Conservation (phyloP, 139 green algal genomes). For the Tetradesmus lagerheimii region DNA sequence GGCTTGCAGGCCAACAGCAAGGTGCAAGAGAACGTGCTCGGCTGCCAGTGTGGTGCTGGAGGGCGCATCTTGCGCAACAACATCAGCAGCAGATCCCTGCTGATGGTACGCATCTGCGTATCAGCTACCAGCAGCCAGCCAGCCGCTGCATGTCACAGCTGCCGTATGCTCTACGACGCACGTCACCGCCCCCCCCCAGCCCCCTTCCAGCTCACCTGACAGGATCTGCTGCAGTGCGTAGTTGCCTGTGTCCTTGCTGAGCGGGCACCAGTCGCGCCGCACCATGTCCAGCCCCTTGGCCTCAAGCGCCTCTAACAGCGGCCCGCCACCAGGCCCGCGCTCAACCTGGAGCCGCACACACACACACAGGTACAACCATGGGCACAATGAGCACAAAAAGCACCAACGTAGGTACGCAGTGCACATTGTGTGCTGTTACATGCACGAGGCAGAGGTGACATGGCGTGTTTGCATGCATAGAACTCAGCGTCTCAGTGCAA, state of each 20-base stretch:
- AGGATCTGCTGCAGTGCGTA: slow-evolving; percentile 89
- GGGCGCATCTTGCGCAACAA: too few species aligned
- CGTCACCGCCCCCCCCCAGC: too few species aligned
- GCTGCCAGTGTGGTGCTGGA: too few species aligned
- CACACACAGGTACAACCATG: not conserved
- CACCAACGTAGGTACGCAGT: not conserved
- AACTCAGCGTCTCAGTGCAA: too few species aligned
- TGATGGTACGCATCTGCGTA: not conserved
- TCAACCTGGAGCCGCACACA: slow-evolving; percentile 27
- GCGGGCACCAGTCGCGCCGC: slow-evolving; percentile 95
- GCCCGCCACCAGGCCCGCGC: not conserved
- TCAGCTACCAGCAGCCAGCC: not conserved
- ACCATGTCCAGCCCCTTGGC: slow-evolving; percentile 99
- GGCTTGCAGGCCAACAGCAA: not conserved
- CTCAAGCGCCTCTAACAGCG: slow-evolving; percentile 79
- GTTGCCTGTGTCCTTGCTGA: slow-evolving; percentile 94
- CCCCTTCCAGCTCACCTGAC: too few species aligned
- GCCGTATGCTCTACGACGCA: not conserved
- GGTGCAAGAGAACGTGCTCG: too few species aligned
- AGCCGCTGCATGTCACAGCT: not conserved
- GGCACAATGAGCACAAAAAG: not conserved
- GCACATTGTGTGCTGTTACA: not conserved
- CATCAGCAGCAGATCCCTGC: too few species aligned
- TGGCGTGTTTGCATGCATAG: too few species aligned
- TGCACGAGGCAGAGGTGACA: too few species aligned